Evolutionary conservation across 345 rosid genomes (phyloP).

Genomic region (Linum lewisii): DNA sequence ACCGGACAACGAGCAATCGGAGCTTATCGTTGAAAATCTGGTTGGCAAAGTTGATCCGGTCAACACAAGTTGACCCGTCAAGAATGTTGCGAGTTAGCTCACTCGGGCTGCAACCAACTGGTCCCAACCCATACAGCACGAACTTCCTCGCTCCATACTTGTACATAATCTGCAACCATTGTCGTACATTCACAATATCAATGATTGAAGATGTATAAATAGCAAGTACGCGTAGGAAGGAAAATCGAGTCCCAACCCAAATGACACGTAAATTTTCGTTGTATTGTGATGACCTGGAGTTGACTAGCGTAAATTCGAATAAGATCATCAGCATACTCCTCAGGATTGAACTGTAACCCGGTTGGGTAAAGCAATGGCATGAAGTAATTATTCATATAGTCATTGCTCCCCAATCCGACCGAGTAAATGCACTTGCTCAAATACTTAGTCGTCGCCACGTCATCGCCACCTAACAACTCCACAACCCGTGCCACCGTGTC

Average conservation of each 20-base stretch:
- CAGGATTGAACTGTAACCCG: slow-evolving; percentile 41
- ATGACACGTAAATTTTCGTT: no score
- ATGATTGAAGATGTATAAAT: no score
- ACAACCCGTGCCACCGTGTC: slow-evolving; percentile 51
- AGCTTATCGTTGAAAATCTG: slow-evolving; percentile 66
- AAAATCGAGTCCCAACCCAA: no score
- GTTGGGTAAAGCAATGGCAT: slow-evolving; percentile 57
- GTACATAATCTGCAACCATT: slow-evolving; percentile 47
- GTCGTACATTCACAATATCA: no score
- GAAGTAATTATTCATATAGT: slow-evolving; percentile 90
- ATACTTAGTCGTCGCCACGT: slow-evolving; percentile 38
- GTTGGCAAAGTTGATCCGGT: slow-evolving; percentile 46
- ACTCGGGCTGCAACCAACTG: slow-evolving; percentile 84
- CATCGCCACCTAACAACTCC: slow-evolving; percentile 44
- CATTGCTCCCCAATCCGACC: slow-evolving; percentile 82
- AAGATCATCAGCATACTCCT: slow-evolving; percentile 51
- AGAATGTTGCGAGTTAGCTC: slow-evolving; percentile 52
- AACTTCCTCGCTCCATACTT: slow-evolving; percentile 74
- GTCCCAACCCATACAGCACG: slow-evolving; percentile 67
- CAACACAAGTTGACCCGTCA: slow-evolving; percentile 56
- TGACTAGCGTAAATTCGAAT: slow-evolving; percentile 45
- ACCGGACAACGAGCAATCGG: slow-evolving; percentile 46
- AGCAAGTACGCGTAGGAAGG: no score
- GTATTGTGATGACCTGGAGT: slow-evolving; percentile 51
- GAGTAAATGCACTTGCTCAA: slow-evolving; percentile 59